Evolutionary conservation across 2,329 filamentous ascomycete genomes (phyloP), one percentile per base, ranked within the genome.

Genomic region (Fusarium equiseti): DNA sequence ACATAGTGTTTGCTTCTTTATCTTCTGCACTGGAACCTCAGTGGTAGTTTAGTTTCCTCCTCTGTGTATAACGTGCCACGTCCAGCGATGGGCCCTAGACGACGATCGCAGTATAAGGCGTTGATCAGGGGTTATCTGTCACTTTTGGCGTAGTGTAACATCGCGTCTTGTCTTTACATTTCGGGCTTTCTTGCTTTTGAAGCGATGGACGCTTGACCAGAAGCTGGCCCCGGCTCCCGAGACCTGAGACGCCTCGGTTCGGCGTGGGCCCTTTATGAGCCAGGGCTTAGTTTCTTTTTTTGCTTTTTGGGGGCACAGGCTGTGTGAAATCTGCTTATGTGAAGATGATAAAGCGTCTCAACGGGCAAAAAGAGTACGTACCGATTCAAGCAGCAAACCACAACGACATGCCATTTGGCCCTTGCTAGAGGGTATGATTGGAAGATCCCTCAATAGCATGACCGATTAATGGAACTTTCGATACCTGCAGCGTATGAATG

Each of bases 161-260:
- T 74, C 66, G 71, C 51, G 59, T 60, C 56, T 57, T 57, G 58
- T 55, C 18, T 44, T 52, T 57, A 53, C 55, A 49, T 29, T 69
- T 61, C 49, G 29, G 60, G 46, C 54, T 68, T 71, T 71, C 42
- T 63, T 71, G 60, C 63, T 64, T 59, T 53, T 50, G 42, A 54
- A 56, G 58, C 50, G 46, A 64, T 31, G 38, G 58, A 43, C 48
- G 54, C 43, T 66, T 61, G 57, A 50, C 40, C 55, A 70, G 40
- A 62, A 20, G 42, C 24, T 58, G 60, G 50, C 52, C 59, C 60
- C 61, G 61, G 70, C 70, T 75, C 60, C 72, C 72, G 73, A 75
- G 52, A 75, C 73, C 73, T 75, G 73, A 75, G 74, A 75, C 73
- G 73, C 59, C 46, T 70, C 72, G 70, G 71, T 63, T 54, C 72